A percentile compares a stretch with the other conserved stretches of the same genome.
Evolutionary conservation across 257 asterid genomes (phyloP).

Genomic region (Nicotiana otophora): DNA sequence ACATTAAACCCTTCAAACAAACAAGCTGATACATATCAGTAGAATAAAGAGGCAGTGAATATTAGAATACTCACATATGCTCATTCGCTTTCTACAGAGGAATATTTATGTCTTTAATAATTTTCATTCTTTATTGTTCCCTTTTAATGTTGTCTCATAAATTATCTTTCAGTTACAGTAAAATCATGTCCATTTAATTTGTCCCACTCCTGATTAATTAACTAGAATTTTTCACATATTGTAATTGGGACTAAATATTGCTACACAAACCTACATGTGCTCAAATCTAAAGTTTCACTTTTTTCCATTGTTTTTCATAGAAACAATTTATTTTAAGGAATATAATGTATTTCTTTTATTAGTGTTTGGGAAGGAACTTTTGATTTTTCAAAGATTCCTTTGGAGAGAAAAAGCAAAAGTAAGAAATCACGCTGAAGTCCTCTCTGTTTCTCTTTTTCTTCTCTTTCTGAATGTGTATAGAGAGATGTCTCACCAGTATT

Average conservation of each 20-base stretch:
- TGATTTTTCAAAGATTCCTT: slow-evolving; percentile 67
- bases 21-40: no score
- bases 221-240: background rate
- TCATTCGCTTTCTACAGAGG: no score
- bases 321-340: background rate
- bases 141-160: background rate
- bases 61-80: no score
- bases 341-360: background rate
- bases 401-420: slow-evolving; percentile 61
- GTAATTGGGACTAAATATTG: background rate
- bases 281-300: slow-evolving; percentile 9
- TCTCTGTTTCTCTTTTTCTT: slow-evolving; percentile 27
- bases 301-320: background rate
- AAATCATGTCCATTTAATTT: background rate
- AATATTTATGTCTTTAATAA: background rate
- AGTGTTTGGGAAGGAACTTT: slow-evolving; percentile 20
- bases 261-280: slow-evolving; percentile 6
- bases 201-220: background rate
- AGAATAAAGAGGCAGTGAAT: no score
- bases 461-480: slow-evolving; percentile 11
- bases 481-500: slow-evolving; percentile 14
- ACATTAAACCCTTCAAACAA: no score
- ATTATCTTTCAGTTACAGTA: background rate
- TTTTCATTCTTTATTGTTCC: background rate
- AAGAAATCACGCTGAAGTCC: slow-evolving; percentile 35